Percentiles rank a stretch among this genome's conserved stretches.
Evolutionary conservation across 1,284 basidiomycete species (phyloP).

Genomic region (Boletus semigastroideus): DNA sequence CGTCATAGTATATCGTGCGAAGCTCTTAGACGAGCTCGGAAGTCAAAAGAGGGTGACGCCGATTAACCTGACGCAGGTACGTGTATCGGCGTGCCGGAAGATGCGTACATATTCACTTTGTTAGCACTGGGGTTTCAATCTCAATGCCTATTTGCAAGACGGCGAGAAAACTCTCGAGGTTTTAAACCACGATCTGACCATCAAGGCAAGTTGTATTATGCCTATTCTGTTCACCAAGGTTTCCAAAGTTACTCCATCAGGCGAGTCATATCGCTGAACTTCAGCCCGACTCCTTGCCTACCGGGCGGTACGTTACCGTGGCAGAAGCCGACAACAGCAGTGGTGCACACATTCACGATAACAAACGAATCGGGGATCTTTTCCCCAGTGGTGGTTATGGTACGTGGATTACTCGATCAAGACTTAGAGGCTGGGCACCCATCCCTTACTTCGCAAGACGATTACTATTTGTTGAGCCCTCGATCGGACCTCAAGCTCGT

Average conservation of each 20-base stretch:
- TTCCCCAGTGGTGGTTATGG: conserved; percentile 63
- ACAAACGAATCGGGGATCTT: conserved; percentile 51
- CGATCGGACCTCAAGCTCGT: conserved; percentile 39
- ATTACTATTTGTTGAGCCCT: conserved; percentile 59
- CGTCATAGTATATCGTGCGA: conserved; percentile 65
- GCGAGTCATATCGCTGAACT: conserved; percentile 57
- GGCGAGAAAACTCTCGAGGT: conserved; percentile 46
- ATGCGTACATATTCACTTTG: neutral
- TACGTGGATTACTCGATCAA: conserved; percentile 26
- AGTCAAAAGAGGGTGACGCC: conserved; percentile 52
- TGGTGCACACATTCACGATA: conserved; percentile 47
- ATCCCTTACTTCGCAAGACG: conserved; percentile 41
- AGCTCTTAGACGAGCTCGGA: conserved; percentile 42
- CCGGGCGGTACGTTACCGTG: conserved; percentile 50
- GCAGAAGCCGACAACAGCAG: conserved; percentile 39
- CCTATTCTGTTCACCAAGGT: neutral
- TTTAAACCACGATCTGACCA: conserved; percentile 55
- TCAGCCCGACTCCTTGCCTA: conserved; percentile 48
- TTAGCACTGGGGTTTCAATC: conserved; percentile 80
- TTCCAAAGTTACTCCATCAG: conserved; percentile 28
- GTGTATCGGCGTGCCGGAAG: conserved; percentile 1
- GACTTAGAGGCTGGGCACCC: neutral
- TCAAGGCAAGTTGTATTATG: conserved; percentile 43
- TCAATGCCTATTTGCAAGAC: conserved; percentile 60
- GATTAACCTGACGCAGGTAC: conserved; percentile 71